Conservation (phyloP, 2,329 filamentous ascomycete species). For the Chalara sp. region DNA sequence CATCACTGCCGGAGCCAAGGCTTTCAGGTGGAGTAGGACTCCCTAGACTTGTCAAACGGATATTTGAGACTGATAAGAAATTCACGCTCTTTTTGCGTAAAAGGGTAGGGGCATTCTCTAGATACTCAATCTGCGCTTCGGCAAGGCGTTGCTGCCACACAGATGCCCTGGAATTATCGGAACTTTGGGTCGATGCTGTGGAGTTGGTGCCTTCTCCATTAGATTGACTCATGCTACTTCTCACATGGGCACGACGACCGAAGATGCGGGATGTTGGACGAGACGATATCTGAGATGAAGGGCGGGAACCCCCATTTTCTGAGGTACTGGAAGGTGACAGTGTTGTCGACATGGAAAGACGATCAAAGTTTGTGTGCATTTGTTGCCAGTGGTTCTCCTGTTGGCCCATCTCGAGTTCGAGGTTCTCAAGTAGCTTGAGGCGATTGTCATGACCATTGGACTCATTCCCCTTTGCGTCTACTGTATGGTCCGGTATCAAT, state of each 20-base stretch:
- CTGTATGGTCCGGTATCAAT: slow-evolving; percentile 13
- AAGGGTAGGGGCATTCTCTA: slow-evolving; percentile 33
- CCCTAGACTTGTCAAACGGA: slow-evolving; percentile 29
- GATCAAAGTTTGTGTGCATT: slow-evolving; percentile 45
- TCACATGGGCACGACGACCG: slow-evolving; percentile 32
- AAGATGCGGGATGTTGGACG: slow-evolving; percentile 33
- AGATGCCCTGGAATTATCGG: slow-evolving; percentile 29
- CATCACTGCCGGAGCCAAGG: slow-evolving; percentile 33
- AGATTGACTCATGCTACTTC: slow-evolving; percentile 24
- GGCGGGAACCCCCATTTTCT: slow-evolving; percentile 8
- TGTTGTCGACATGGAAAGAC: slow-evolving; percentile 19
- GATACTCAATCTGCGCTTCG: slow-evolving; percentile 39
- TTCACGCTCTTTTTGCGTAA: slow-evolving; percentile 33
- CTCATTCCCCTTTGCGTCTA: neutral
- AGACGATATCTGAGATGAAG: slow-evolving; percentile 25
- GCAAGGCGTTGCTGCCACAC: slow-evolving; percentile 39
- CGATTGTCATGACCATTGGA: slow-evolving; percentile 10
- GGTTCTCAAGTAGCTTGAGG: slow-evolving; percentile 43
- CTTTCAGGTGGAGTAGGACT: slow-evolving; percentile 51
- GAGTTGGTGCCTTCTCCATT: slow-evolving; percentile 21
- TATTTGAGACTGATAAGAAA: slow-evolving; percentile 32
- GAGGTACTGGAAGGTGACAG: slow-evolving; percentile 13
- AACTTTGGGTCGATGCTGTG: slow-evolving; percentile 25
- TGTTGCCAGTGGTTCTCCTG: slow-evolving; percentile 55
- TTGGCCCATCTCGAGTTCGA: slow-evolving; percentile 55